Evolutionary conservation across 2,329 filamentous ascomycete species (phyloP).

Genomic region (Aspergillus versicolor): DNA sequence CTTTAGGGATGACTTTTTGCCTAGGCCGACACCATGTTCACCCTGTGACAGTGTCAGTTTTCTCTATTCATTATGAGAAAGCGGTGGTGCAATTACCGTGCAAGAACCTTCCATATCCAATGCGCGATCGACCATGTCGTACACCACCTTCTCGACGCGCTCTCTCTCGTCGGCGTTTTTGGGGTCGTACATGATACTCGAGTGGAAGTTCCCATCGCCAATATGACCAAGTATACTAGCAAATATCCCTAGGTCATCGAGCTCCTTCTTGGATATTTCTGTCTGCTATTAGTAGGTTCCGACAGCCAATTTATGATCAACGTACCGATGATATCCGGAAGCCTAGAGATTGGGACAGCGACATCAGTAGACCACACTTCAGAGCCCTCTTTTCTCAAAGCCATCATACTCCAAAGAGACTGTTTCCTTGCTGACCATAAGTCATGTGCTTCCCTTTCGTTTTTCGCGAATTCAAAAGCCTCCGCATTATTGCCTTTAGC

Average conservation of each 20-base stretch:
- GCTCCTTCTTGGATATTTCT: slow-evolving; percentile 84
- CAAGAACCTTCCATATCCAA: slow-evolving; percentile 93
- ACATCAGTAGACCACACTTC: slow-evolving; percentile 64
- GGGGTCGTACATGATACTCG: slow-evolving; percentile 84
- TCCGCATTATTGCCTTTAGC: slow-evolving; percentile 59
- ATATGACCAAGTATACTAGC: slow-evolving; percentile 87
- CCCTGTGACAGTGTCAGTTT: slow-evolving; percentile 46
- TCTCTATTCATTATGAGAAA: not conserved
- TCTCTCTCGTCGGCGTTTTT: slow-evolving; percentile 66
- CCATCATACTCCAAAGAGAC: slow-evolving; percentile 61
- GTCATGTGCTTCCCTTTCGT: slow-evolving; percentile 54
- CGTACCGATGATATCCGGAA: slow-evolving; percentile 62
- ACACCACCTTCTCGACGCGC: slow-evolving; percentile 77
- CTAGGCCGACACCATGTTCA: slow-evolving; percentile 81
- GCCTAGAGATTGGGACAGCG: slow-evolving; percentile 59
- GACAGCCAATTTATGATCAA: not conserved
- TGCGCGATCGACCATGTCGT: slow-evolving; percentile 87
- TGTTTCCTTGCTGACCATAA: slow-evolving; percentile 63
- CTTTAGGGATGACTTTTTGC: slow-evolving; percentile 77
- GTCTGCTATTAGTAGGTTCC: slow-evolving; percentile 25
- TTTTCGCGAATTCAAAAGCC: slow-evolving; percentile 57
- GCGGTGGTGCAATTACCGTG: slow-evolving; percentile 51
- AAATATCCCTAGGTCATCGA: slow-evolving; percentile 82
- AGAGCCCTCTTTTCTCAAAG: slow-evolving; percentile 54
- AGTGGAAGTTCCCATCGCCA: slow-evolving; percentile 92